Evolutionary conservation across 1,284 basidiomycete species (phyloP), one percentile per base, ranked within the genome.

Genomic region (Phellinidium pouzarii): DNA sequence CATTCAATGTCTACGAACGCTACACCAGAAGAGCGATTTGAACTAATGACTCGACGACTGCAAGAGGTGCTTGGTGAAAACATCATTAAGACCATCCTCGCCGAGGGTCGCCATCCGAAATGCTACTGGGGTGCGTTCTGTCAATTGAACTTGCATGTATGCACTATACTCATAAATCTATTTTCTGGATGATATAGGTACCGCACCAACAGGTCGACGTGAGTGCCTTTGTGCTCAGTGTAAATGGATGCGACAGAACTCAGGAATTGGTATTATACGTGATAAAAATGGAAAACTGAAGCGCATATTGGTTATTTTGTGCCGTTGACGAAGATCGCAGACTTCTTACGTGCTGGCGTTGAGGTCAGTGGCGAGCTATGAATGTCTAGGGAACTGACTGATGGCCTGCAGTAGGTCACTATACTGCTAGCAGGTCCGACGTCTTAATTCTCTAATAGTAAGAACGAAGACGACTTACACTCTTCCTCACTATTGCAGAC

Each of bases 221-320:
- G 68, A 70, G 90, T 72, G 25, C 54, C 34, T 53, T 55, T n/a
- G 42, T 50, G 40, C 44, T 19, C 9, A 23, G 12, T 38, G 17
- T 23, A 12, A n/a, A 5, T 23, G 17, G 17, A 19, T 26, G 23
- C 41, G 34, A 47, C 44, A n/a, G 11, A 22, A 48, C 34, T 42
- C 20, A 34, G 37, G 22, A 31, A n/a, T 31, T 7, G n/a, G 29
- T 14, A 27, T 26, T 23, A 47, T 49, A 40, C 22, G 17, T 12
- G 51, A 20, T 46, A 48, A 27, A 55, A 11, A 38, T 34, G 48
- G 47, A 8, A n/a, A n/a, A 51, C 27, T 55, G 50, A 62, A 96
- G 93, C 94, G 20, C 95, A 99, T 64, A 87, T 99, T 57, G 96
- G 92, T 9, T 99, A 99, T 76, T 94, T 97, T 66, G 95, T 96